Conservation (phyloP, 2,329 filamentous ascomycete species). For the Pyricularia pennisetigena region DNA sequence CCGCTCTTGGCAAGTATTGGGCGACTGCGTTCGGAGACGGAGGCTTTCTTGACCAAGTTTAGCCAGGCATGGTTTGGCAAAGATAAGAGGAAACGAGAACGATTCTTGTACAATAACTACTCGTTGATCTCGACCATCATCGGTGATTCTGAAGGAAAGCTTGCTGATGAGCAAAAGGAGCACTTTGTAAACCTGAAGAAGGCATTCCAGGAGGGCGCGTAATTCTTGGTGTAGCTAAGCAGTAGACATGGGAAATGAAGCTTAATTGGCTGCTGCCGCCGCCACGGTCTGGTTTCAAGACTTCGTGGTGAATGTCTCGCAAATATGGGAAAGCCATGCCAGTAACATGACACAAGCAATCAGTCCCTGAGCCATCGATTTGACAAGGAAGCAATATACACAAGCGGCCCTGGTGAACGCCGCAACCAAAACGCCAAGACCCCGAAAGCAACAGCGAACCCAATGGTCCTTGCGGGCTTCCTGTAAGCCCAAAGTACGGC, state of each 20-base stretch:
- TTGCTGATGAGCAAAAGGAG: conserved; percentile 63
- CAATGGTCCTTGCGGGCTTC: conserved; percentile 50
- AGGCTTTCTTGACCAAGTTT: conserved; percentile 70
- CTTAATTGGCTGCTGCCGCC: not conserved
- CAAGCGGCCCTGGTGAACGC: conserved; percentile 27
- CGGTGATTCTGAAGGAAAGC: conserved; percentile 62
- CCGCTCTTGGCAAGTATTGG: conserved; percentile 75
- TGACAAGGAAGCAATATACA: conserved; percentile 16
- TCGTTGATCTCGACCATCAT: conserved; percentile 91
- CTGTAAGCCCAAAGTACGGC: conserved; percentile 50
- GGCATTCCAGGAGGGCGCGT: conserved; percentile 40
- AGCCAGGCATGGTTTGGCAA: conserved; percentile 57
- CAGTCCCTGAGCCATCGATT: conserved; percentile 6
- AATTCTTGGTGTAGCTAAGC: not conserved
- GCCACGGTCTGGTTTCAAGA: not conserved
- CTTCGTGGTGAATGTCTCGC: not conserved
- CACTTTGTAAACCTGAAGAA: conserved; percentile 62
- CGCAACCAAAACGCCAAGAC: conserved; percentile 59
- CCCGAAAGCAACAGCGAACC: conserved; percentile 57
- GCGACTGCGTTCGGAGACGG: conserved; percentile 70
- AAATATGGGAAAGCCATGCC: not conserved
- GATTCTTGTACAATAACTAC: conserved; percentile 95
- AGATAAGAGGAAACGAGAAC: conserved; percentile 70
- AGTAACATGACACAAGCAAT: not conserved
- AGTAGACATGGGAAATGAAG: not conserved